Percentiles rank a stretch among this genome's conserved stretches.
Evolutionary conservation across 129 eudicot genomes (phyloP).

Genomic region (Oenanthe sinensis): DNA sequence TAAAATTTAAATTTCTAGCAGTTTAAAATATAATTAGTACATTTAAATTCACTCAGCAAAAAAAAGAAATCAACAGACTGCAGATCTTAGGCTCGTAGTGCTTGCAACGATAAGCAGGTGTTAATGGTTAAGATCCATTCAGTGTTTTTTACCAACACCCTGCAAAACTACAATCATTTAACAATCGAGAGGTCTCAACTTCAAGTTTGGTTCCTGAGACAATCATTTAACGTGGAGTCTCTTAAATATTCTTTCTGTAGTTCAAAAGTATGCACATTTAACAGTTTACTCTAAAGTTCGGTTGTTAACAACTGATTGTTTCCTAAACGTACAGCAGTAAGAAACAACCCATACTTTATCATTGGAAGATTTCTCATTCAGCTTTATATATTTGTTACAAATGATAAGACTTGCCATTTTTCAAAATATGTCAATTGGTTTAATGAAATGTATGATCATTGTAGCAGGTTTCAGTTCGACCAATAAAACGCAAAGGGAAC

Average conservation of each 20-base stretch:
- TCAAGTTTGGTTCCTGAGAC: background rate
- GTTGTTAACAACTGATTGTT: background rate
- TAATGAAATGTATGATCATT: background rate
- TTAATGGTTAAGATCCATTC: background rate
- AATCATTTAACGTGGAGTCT: background rate
- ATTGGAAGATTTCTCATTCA: background rate
- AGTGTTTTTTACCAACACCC: background rate
- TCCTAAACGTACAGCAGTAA: background rate
- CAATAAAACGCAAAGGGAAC: constrained; percentile 49
- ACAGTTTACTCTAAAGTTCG: background rate
- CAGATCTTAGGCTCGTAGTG: background rate
- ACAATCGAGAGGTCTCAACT: background rate
- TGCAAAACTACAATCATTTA: too few species aligned
- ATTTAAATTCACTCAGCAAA: background rate
- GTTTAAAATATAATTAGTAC: background rate
- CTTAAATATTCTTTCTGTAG: background rate
- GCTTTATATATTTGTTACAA: background rate
- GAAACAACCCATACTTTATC: background rate
- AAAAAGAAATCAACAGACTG: background rate
- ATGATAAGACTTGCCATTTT: background rate
- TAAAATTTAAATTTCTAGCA: background rate
- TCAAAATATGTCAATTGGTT: background rate
- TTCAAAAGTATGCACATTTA: background rate
- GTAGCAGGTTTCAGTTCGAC: constrained; percentile 36
- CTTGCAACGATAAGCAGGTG: background rate